These are phyloP conservation scores for Taiwanofungus camphoratus DNA, from an alignment of 1,284 basidiomycete species.

Conservation along the genomic window DNA sequence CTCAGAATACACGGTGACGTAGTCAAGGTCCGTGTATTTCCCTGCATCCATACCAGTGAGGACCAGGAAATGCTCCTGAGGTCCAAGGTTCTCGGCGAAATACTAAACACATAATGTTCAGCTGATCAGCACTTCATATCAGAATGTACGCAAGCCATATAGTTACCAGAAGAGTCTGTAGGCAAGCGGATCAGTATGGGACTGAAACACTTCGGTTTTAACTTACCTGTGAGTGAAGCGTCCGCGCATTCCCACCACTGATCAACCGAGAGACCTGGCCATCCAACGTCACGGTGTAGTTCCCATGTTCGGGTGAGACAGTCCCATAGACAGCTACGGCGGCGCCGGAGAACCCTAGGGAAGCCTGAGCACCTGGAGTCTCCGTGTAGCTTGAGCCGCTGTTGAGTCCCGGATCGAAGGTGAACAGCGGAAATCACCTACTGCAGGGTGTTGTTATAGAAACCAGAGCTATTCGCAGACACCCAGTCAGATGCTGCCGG, in stretches of 20 bases:
- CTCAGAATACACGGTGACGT: conserved; percentile 28
- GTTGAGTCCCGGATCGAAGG: neutral
- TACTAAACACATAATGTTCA: no score
- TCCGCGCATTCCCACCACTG: conserved; percentile 29
- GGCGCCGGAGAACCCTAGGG: conserved; percentile 41
- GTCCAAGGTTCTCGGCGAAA: conserved; percentile 32
- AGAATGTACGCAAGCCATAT: no score
- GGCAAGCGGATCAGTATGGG: conserved; percentile 6
- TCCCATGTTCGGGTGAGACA: conserved; percentile 41
- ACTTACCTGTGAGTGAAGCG: conserved; percentile 35
- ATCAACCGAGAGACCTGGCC: conserved; percentile 28
- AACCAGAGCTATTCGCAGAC: conserved; percentile 24
- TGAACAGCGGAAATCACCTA: conserved; percentile 15
- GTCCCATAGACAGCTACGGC: conserved; percentile 48
- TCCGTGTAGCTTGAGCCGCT: conserved; percentile 32
- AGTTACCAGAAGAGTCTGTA: conserved; percentile 40
- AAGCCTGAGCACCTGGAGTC: conserved; percentile 34
- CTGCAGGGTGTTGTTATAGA: conserved; percentile 38
- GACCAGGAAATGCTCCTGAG: conserved; percentile 29
- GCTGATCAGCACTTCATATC: no score
- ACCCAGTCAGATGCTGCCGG: conserved; percentile 33
- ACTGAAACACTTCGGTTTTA: conserved; percentile 1
- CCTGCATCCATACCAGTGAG: conserved; percentile 28
- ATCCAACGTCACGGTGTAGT: conserved; percentile 41
- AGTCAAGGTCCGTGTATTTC: conserved; percentile 39